Evolutionary conservation across 768 basidiomycete species (phyloP), one percentile per base, ranked within the genome.

Genomic region (Jaapia argillacea): DNA sequence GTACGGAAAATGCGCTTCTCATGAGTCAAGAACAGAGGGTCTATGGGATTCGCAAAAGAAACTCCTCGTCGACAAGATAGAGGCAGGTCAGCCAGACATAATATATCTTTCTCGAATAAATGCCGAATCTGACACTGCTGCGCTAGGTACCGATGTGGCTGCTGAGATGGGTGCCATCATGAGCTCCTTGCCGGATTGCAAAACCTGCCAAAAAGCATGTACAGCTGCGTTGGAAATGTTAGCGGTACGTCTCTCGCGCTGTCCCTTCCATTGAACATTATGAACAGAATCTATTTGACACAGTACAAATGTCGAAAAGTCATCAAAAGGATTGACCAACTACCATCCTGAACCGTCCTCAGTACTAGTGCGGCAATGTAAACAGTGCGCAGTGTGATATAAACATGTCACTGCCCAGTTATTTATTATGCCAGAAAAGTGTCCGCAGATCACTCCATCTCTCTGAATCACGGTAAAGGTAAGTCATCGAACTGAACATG

Each of bases 401-500:
- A 38, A 22, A 7, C 37, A 21, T 12, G 22, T 38, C 10, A 38
- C 37, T 21, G 7, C 10, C 20, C 21, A 10, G 10, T 68, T 61
- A 92, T 57, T 72, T 82, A 63, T 96, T 94, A 54, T 89, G 85
- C 92, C 93, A 96, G 41, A 97, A 62, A 40, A 98, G 64, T 40
- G 90, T 96, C 64, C 71, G 78, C 36, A 96, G 64, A 54, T 77
- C 70, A 40, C 70, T 75, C 92, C 93, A 98, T 35, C 67, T 63
- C 48, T 98, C 88, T 16, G 90, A 93, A 60, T 98, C 91, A 28
- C 81, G 79, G 66, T 98, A 99, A 28, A 99, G 71, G 62, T 98
- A 99, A 45, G 74, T 77, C 93, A 96, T 97, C 14, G 85, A 87
- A 66, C 78, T 88, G 69, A 90, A 91, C 90, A 97, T 89, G 45